Evolutionary conservation across 2,329 filamentous ascomycete species (phyloP).

Genomic region (Microsporum ferrugineum): DNA sequence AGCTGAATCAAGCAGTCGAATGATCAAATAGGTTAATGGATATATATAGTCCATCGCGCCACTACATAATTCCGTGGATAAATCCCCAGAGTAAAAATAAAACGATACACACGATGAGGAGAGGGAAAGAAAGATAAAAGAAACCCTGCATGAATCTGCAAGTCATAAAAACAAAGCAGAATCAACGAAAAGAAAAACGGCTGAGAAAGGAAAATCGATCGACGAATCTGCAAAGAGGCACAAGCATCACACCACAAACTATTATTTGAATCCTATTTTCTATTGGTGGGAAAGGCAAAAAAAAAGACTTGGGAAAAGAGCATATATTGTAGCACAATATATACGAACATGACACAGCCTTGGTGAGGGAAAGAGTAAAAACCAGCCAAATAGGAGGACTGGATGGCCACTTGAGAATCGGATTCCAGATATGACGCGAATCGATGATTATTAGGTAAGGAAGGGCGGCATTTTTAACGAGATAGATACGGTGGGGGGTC

Average conservation of each 20-base stretch:
- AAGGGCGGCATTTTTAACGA: background rate
- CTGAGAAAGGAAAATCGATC: background rate
- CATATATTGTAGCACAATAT: conserved; percentile 2
- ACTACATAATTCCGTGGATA: background rate
- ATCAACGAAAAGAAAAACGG: background rate
- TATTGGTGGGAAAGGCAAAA: background rate
- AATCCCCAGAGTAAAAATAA: background rate
- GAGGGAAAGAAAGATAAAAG: background rate
- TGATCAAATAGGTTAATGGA: background rate
- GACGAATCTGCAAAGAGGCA: conserved; percentile 1
- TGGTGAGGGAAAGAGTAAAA: background rate
- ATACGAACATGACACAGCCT: conserved; percentile 1
- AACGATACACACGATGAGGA: background rate
- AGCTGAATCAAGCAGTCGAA: background rate
- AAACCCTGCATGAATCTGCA: conserved; percentile 2
- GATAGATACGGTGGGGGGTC: background rate
- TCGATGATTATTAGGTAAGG: background rate
- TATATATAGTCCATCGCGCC: background rate
- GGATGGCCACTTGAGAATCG: background rate
- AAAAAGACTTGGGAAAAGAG: background rate
- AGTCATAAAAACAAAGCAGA: background rate
- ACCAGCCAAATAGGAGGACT: background rate
- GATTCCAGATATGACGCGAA: background rate
- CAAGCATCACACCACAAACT: background rate
- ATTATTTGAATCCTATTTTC: background rate